phyloP scores from a whole-genome alignment of 2,329 filamentous ascomycete genomes.

The Alternaria solani region DNA sequence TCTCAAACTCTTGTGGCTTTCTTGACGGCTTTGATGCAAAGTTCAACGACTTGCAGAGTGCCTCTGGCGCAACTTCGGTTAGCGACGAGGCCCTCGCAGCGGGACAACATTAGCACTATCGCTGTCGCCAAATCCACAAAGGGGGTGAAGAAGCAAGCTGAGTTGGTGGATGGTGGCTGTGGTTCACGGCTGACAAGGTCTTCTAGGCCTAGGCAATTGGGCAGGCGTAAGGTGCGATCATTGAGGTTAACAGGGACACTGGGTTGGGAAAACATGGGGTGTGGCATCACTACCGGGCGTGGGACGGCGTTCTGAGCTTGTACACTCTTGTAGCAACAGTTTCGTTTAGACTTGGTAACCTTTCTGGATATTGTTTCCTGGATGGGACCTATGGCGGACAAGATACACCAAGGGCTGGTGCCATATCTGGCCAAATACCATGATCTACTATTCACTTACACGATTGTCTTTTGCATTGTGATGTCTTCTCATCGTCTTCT shows the following conservation, averaged over 20 bases:
- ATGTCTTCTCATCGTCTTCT: conserved; percentile 2
- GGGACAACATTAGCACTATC: conserved; percentile 44
- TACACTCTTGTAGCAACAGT: conserved; percentile 31
- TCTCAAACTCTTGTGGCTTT: conserved; percentile 46
- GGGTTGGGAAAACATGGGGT: conserved; percentile 25
- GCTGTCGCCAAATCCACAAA: conserved; percentile 34
- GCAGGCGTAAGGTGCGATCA: conserved; percentile 39
- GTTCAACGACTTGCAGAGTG: conserved; percentile 55
- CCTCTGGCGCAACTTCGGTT: conserved; percentile 58
- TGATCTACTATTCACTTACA: conserved; percentile 23
- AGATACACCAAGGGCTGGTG: conserved; percentile 48
- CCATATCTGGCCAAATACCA: conserved; percentile 41
- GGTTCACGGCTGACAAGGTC: conserved; percentile 40
- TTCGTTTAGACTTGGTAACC: conserved; percentile 25
- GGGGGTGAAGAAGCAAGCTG: conserved; percentile 31
- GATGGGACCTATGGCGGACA: conserved; percentile 32
- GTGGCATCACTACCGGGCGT: conserved; percentile 30
- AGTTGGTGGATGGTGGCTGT: conserved; percentile 31
- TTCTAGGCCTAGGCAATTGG: conserved; percentile 37
- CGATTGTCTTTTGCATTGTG: conserved; percentile 10
- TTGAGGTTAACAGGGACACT: conserved; percentile 26
- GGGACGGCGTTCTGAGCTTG: conserved; percentile 34
- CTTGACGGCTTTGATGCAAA: conserved; percentile 52
- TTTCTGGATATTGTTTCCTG: conserved; percentile 28
- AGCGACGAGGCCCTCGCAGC: conserved; percentile 59